Evolutionary conservation across 192 early-diverging fungal species (phyloP).

Genomic region (Geosiphon pyriformis): DNA sequence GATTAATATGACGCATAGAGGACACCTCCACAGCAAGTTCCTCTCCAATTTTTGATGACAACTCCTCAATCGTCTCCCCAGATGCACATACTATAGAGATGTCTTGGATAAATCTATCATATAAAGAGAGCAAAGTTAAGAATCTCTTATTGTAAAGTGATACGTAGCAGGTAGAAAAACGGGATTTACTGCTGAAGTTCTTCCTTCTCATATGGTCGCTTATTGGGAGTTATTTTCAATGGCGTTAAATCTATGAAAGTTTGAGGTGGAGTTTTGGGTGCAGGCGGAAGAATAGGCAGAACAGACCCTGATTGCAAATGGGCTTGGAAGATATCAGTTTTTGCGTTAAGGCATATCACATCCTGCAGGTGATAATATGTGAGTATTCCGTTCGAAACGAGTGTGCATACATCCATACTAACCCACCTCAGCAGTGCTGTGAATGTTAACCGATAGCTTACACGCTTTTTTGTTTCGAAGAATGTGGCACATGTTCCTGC

Average conservation of each 20-base stretch:
- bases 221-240: constrained; percentile 14
- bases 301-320: no score
- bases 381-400: constrained; percentile 12
- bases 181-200: no score
- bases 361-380: constrained; percentile 13
- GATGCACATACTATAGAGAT: constrained; percentile 19
- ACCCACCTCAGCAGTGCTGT: constrained; percentile 7
- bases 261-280: no score
- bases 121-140: no score
- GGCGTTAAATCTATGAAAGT: background rate
- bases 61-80: constrained; percentile 13
- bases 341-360: constrained; percentile 1
- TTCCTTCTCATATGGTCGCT: no score
- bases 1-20: no score
- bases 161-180: no score
- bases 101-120: no score
- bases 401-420: constrained; percentile 12
- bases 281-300: no score
- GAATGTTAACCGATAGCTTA: background rate
- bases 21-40: no score
- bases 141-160: no score
- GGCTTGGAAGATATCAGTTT: no score
- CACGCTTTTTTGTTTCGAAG: background rate
- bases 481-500: background rate
- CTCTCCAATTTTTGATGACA: constrained; percentile 18